Conservation (phyloP, 345 rosid species). For the Eutrema yunnanense region DNA sequence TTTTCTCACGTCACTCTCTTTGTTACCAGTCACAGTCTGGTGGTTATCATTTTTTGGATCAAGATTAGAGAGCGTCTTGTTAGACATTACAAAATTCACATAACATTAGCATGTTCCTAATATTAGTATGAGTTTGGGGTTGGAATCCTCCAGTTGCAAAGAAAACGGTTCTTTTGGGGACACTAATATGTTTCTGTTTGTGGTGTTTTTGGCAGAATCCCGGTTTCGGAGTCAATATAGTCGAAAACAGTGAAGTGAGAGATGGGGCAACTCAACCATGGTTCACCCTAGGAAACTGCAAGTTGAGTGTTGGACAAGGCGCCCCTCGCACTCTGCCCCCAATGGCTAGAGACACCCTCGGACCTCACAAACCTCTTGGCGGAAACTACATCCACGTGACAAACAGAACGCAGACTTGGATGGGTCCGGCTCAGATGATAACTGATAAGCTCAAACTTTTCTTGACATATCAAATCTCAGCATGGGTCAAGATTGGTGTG, state of each 20-base stretch:
- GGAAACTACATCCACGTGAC: conserved; percentile 67
- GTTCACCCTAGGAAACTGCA: conserved; percentile 81
- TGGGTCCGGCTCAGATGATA: conserved; percentile 98
- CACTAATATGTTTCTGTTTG: not conserved
- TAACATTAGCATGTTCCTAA: not conserved
- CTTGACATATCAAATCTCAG: conserved; percentile 81
- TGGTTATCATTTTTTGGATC: not conserved
- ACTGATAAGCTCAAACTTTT: conserved; percentile 59
- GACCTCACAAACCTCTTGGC: conserved; percentile 54
- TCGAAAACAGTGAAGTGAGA: conserved; percentile 53
- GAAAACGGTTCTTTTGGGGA: not conserved
- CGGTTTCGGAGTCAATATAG: conserved; percentile 59
- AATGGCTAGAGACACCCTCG: conserved; percentile 74
- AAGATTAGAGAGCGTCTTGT: not conserved
- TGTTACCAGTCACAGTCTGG: not conserved
- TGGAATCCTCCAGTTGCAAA: not conserved
- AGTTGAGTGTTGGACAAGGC: conserved; percentile 50
- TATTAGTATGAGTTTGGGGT: not conserved
- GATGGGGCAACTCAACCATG: conserved; percentile 49
- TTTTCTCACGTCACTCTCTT: not conserved
- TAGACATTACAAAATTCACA: not conserved
- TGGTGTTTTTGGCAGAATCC: conserved; percentile 40
- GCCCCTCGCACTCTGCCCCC: conserved; percentile 70
- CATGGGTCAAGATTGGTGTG: conserved; percentile 74
- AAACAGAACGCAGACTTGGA: conserved; percentile 78